Base-by-base conservation (phyloP, 352 stramenopile species). In the Phytophthora citrophthora region DNA sequence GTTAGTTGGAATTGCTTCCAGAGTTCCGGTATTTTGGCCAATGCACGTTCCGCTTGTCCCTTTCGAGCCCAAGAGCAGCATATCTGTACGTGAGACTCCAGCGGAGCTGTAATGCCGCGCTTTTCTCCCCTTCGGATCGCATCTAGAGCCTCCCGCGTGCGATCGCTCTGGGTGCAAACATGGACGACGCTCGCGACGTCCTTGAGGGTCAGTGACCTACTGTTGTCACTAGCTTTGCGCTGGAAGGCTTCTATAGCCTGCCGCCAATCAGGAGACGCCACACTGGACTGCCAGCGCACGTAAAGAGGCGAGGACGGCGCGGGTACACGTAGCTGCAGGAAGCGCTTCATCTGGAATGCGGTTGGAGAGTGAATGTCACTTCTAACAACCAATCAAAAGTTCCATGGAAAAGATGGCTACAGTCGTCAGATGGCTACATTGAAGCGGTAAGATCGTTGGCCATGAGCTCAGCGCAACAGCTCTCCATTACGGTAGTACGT, bases 61-160 rank as follows among this genome's bases (percentile, higher is more conserved):
- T 91, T 89, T 48, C 74, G 72, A 15, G 71, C 76, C 16, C 86
- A 64, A 0, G 80, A 54, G 15, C 64, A 77, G 47, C 70, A 86
- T 31, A 93, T 64, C 13, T 86, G 68, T 20, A 86, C 57, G 24
- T 86, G 62, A 9, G 75, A 81, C 16, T 43, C 46, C 16, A 87
- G 29, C 13, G 71, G 47, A 11, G 70, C 62, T 0, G 24, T 9
- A 4, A 92, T 20, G 3, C 82, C 84, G 15, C 79, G 54, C 15
- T 76, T 67, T 49, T 84, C 64, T 6, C 67, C 72, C 39, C 61
- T 70, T 15, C 50, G 47, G n/a, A 90, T 55, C 0, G 76, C 75
- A 49, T 77, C 74, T 49, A 85, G 41, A 1, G 84, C 84, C 54
- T 91, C 84, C 15, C 78, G 84, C 26, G 77, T 61, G 18, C 82